Base-by-base conservation (phyloP, 164 flowering plant genomes). In the Buxus sempervirens region DNA sequence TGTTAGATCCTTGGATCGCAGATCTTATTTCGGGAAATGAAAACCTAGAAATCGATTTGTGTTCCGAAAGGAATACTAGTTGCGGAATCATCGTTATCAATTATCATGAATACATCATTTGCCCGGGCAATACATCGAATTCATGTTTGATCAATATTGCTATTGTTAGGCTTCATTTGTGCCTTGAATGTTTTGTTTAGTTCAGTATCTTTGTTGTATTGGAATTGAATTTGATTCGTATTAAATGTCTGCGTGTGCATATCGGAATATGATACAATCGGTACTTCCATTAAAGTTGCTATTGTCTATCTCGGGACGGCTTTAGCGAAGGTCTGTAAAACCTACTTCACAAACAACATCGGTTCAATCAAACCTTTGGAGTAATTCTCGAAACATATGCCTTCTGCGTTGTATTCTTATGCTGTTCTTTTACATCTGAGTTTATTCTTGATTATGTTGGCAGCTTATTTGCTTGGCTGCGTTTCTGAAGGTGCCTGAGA, bases 391-490 rank as follows among this genome's bases (percentile, higher is more conserved):
- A n/a, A n/a, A n/a, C n/a, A n/a, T n/a, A n/a, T n/a, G n/a, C n/a
- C n/a, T n/a, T n/a, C n/a, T 32, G 38, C 7, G 38, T 32, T 32
- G 7, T 32, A n/a, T 32, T 32, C 38, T 32, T 32, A n/a, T n/a
- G n/a, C n/a, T n/a, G n/a, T 32, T 32, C 3, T 3, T 45, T 45
- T 45, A 45, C 51, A 45, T 15, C 51, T 45, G 16, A 45, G n/a
- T n/a, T n/a, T 14, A 20, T 14, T 42, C 66, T 58, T 25, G 69
- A 32, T 49, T 23, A 10, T 77, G 18, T 53, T 64, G 58, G 70
- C 91, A 95, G 99, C 97, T 95, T 70, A 90, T 95, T 77, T 90
- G 97, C 75, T 75, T 95, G 60, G 99, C 99, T 59, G 92, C 99
- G 8, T 95, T 95, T 79, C 96, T 95, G 13, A 90, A 90, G 49